These are phyloP conservation scores for Echria macrotheca DNA, from an alignment of 495 filamentous ascomycete genomes.

Conservation along the genomic window DNA sequence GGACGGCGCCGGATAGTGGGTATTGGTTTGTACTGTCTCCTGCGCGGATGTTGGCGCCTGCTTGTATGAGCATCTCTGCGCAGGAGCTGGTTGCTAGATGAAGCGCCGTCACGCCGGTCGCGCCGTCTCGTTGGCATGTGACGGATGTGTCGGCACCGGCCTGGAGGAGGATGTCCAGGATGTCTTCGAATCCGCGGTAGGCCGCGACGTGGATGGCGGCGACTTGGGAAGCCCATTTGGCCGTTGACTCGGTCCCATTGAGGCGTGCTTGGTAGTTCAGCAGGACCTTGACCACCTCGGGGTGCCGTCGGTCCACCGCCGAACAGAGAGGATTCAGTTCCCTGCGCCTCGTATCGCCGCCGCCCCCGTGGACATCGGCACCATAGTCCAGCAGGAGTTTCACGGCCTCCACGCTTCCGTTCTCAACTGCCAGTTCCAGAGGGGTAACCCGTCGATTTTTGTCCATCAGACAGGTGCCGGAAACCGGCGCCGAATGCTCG, in stretches of 20 bases:
- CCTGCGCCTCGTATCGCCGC: neutral
- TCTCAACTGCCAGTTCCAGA: slow-evolving; percentile 49
- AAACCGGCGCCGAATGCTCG: slow-evolving; percentile 1
- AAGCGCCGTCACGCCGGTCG: neutral
- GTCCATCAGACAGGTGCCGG: neutral
- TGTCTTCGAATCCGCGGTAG: neutral
- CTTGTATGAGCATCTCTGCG: neutral
- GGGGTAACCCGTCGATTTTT: slow-evolving; percentile 39
- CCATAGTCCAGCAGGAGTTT: slow-evolving; percentile 54
- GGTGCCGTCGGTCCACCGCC: neutral
- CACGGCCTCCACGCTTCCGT: slow-evolving; percentile 44
- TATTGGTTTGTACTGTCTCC: neutral
- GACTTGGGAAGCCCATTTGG: neutral
- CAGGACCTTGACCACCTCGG: neutral
- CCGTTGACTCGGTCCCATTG: neutral
- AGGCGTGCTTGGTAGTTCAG: neutral
- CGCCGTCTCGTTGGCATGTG: neutral
- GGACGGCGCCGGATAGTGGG: slow-evolving; percentile 3
- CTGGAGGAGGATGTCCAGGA: neutral
- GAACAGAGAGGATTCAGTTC: neutral
- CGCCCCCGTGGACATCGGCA: slow-evolving; percentile 37
- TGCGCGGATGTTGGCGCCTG: slow-evolving; percentile 5
- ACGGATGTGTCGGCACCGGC: slow-evolving; percentile 1
- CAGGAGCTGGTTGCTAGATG: neutral
- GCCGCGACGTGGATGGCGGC: slow-evolving; percentile 3